A percentile compares a stretch with the other conserved stretches of the same genome.
phyloP scores from a whole-genome alignment of 164 flowering plant genomes.

The Macadamia integrifolia region DNA sequence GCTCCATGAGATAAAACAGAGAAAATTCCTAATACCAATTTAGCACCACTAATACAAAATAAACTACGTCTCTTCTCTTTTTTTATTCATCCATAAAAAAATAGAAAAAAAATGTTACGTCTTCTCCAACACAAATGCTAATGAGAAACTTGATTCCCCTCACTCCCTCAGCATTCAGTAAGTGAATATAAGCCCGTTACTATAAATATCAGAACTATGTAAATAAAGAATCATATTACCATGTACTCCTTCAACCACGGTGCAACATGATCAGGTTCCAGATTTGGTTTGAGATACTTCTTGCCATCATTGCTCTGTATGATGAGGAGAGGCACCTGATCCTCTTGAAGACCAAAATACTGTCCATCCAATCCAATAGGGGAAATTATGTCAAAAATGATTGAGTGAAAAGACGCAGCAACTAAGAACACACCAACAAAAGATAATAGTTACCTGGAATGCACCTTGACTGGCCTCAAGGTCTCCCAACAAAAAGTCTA shows the following conservation, averaged over 20 bases:
- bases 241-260: slow-evolving; percentile 76
- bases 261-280: slow-evolving; percentile 66
- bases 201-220: neutral
- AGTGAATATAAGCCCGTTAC: too few species aligned
- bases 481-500: slow-evolving; percentile 77
- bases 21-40: too few species aligned
- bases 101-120: too few species aligned
- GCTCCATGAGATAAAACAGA: too few species aligned
- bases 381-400: slow-evolving; percentile 1
- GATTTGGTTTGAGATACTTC: slow-evolving; percentile 58
- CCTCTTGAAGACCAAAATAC: slow-evolving; percentile 78
- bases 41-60: too few species aligned
- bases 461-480: slow-evolving; percentile 65
- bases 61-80: too few species aligned
- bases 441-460: slow-evolving; percentile 48
- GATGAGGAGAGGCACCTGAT: slow-evolving; percentile 71
- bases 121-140: too few species aligned
- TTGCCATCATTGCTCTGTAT: slow-evolving; percentile 51
- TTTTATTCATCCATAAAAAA: too few species aligned
- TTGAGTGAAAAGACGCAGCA: neutral
- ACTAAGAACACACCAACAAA: neutral
- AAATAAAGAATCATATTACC: slow-evolving; percentile 35
- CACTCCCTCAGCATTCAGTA: too few species aligned
- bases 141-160: too few species aligned
- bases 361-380: slow-evolving; percentile 22